A percentile compares a stretch with the other conserved stretches of the same genome.
Evolutionary conservation across 1,139 yeast genomes (phyloP).

Genomic region (Saccharomycopsis hybrid): DNA sequence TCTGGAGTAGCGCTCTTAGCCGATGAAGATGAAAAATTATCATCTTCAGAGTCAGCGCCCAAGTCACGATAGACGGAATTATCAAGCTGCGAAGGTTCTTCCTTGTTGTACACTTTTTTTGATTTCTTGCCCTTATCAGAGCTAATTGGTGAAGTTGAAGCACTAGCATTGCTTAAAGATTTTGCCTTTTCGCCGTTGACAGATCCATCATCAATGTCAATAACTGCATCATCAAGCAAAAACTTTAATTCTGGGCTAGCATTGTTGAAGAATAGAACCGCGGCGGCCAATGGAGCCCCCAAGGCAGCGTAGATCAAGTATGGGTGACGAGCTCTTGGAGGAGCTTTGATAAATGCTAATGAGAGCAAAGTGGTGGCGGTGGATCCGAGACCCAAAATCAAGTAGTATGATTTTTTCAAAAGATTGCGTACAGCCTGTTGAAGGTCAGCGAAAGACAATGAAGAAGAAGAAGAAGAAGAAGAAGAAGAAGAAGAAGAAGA

Average conservation of each 20-base stretch:
- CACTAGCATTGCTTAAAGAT: not conserved
- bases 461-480: constrained; percentile 7
- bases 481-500: not conserved
- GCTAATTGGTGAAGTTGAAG: constrained; percentile 2
- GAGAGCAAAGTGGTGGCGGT: constrained; percentile 17
- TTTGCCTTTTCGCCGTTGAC: too few species aligned
- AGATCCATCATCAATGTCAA: too few species aligned
- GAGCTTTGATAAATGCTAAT: constrained; percentile 19
- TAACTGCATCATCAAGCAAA: constrained; percentile 3
- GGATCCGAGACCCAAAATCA: constrained; percentile 14
- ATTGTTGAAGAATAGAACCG: constrained; percentile 9
- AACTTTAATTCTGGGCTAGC: constrained; percentile 10
- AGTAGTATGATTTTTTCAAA: constrained; percentile 6
- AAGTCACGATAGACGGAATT: constrained; percentile 19
- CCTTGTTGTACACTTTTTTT: constrained; percentile 3
- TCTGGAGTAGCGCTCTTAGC: not conserved
- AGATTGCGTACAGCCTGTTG: constrained; percentile 7
- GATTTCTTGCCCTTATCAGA: constrained; percentile 2
- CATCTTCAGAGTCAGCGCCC: constrained; percentile 18
- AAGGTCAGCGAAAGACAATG: constrained; percentile 1
- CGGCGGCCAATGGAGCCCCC: constrained; percentile 20
- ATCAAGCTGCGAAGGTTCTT: constrained; percentile 21
- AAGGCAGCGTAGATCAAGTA: constrained; percentile 20
- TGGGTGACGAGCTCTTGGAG: constrained; percentile 20
- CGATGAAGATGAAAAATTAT: not conserved